These are phyloP conservation scores for Suhomyces coccinellae DNA, from an alignment of 1,139 yeast species.

Conservation along the genomic window DNA sequence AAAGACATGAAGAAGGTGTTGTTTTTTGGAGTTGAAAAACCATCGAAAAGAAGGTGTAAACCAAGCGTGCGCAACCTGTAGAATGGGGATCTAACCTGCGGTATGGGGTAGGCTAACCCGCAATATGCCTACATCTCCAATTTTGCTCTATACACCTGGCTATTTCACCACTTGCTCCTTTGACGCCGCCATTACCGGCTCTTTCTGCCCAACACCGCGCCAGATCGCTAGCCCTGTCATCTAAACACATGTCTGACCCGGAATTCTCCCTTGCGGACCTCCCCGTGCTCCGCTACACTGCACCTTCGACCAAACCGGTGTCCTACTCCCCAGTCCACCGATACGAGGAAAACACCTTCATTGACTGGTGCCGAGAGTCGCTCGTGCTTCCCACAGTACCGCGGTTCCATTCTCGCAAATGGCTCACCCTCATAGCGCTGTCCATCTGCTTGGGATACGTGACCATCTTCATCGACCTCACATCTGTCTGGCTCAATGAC, in stretches of 20 bases:
- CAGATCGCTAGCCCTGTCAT: neutral
- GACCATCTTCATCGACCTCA: constrained; percentile 60
- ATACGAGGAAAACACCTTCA: constrained; percentile 37
- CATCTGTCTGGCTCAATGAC: constrained; percentile 64
- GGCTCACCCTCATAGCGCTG: constrained; percentile 59
- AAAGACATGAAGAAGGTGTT: constrained; percentile 27
- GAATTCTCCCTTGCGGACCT: constrained; percentile 7
- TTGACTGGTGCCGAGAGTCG: constrained; percentile 30
- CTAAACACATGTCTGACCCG: neutral
- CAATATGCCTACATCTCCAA: neutral
- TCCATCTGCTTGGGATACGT: constrained; percentile 60
- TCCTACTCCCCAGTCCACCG: constrained; percentile 3
- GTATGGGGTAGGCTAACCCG: neutral
- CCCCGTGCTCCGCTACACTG: constrained; percentile 8
- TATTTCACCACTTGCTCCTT: neutral
- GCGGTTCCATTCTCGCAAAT: constrained; percentile 35
- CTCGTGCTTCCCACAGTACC: constrained; percentile 11
- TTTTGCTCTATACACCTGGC: neutral
- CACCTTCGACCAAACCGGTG: constrained; percentile 1
- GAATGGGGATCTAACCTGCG: neutral
- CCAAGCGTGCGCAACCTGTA: neutral
- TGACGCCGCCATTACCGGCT: neutral
- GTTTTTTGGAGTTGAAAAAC: neutral
- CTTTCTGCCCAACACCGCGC: neutral
- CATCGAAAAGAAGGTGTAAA: neutral